Evolutionary conservation across 352 stramenopile genomes (phyloP).

Genomic region (Phytopythium helicoides): DNA sequence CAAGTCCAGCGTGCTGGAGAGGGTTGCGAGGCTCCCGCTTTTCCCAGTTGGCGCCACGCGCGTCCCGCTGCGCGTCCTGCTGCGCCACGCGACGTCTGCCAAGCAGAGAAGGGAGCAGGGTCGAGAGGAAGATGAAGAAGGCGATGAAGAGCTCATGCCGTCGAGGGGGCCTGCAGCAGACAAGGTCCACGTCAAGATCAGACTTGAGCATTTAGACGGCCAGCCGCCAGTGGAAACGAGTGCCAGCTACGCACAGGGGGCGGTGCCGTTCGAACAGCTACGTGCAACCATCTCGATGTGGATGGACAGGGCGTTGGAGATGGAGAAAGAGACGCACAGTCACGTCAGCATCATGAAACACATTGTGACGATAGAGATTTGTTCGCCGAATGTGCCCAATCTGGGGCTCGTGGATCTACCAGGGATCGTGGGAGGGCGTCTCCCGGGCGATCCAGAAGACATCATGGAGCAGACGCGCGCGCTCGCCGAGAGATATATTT

Average conservation of each 20-base stretch:
- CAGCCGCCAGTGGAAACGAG: constrained; percentile 17
- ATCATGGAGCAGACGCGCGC: constrained; percentile 39
- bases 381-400: constrained; percentile 31
- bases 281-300: constrained; percentile 16
- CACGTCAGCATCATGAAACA: constrained; percentile 28
- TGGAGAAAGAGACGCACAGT: constrained; percentile 10
- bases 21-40: constrained; percentile 38
- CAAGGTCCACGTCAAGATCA: constrained; percentile 23
- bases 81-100: constrained; percentile 14
- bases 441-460: constrained; percentile 27
- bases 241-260: constrained; percentile 14
- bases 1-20: constrained; percentile 49
- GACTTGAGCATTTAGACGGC: constrained; percentile 26
- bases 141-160: constrained; percentile 19
- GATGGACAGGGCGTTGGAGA: constrained; percentile 35
- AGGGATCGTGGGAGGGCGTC: constrained; percentile 30
- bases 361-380: constrained; percentile 36
- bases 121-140: constrained; percentile 4
- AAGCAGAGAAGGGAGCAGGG: too few relatives aligned
- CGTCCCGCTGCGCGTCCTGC: constrained; percentile 39
- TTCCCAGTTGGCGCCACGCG: constrained; percentile 41
- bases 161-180: constrained; percentile 3
- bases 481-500: constrained; percentile 34
- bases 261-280: constrained; percentile 6
- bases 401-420: constrained; percentile 42